Evolutionary conservation across 2,329 filamentous ascomycete species (phyloP), one percentile per base, ranked within the genome.

Genomic region (Bipolaris bicolor): DNA sequence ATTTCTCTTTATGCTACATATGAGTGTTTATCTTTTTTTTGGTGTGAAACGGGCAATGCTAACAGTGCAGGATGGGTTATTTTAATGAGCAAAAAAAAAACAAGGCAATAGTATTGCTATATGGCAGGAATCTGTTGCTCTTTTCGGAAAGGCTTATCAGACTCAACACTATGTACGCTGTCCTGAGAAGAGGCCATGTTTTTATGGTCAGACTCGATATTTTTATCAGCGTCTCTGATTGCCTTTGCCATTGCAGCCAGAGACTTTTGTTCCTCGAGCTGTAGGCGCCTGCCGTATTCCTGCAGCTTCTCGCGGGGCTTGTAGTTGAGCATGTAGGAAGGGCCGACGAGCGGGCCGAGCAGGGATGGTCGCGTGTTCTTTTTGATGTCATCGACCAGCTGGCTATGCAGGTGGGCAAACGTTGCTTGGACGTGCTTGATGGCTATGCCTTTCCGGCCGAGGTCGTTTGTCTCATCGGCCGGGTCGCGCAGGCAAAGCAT

Each of bases 401-500:
- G n/a, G 7, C 26, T 24, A 15, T 18, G 22, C 20, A 76, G 60
- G 10, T 36, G n/a, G 13, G 20, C 46, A 29, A 85, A 78, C 0
- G 79, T 82, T 11, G 54, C 58, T 57, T 82, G 78, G 15, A 87
- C 65, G 55, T 86, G 81, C 56, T 79, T 79, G 58, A 84, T 82
- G 13, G 77, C 77, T 52, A 78, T 73, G 43, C 75, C 78, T 51
- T 79, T 79, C 41, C 75, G 73, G 33, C 86, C 86, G 1, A 88
- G 77, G 65, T 88, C 83, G 67, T 86, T 86, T 65, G 78, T 77
- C 18, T 79, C 78, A 65, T 87, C 80, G 7, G 83, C 82, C 0
- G 86, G 86, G 63, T 88, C 85, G 70, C 86, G 84, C 13, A 88
- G 75, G 57, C 77, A 83, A 48, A 88, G 76, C 48, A 83, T 68